Evolutionary conservation across 75 land plant genomes (phyloP).

Genomic region (Picea glauca): DNA sequence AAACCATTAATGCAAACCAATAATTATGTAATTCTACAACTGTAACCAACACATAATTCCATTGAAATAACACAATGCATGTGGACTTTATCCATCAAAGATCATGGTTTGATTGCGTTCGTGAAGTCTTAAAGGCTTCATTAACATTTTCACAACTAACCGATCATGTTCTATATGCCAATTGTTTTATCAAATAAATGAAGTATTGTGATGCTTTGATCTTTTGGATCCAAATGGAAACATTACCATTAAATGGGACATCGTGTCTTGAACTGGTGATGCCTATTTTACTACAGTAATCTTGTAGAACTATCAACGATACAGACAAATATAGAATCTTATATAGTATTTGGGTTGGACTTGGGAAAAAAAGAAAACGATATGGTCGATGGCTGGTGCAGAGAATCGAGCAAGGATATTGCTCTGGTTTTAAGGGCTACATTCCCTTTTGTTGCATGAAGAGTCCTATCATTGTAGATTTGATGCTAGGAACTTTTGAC

Average conservation of each 20-base stretch:
- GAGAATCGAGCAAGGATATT: conserved; percentile 73
- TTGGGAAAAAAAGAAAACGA: conserved; percentile 73
- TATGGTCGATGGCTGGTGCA: conserved; percentile 73
- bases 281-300: conserved; percentile 69
- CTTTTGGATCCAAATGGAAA: conserved; percentile 75
- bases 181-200: no score
- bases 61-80: no score
- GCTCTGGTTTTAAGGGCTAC: conserved; percentile 51
- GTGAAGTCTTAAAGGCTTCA: no score
- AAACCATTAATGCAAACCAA: no score
- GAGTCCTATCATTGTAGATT: conserved; percentile 51
- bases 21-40: no score
- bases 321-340: conserved; percentile 62
- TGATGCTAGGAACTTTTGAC: conserved; percentile 67
- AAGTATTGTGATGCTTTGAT: conserved; percentile 46
- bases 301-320: conserved; percentile 65
- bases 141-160: no score
- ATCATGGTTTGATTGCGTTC: no score
- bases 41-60: no score
- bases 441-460: conserved; percentile 67
- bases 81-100: no score
- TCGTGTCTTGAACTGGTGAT: conserved; percentile 63
- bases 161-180: no score
- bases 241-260: conserved; percentile 79
- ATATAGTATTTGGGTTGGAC: conserved; percentile 76